Evolutionary conservation across 352 stramenopile species (phyloP), one percentile per base, ranked within the genome.

Genomic region (Globisporangium uncinulatum): DNA sequence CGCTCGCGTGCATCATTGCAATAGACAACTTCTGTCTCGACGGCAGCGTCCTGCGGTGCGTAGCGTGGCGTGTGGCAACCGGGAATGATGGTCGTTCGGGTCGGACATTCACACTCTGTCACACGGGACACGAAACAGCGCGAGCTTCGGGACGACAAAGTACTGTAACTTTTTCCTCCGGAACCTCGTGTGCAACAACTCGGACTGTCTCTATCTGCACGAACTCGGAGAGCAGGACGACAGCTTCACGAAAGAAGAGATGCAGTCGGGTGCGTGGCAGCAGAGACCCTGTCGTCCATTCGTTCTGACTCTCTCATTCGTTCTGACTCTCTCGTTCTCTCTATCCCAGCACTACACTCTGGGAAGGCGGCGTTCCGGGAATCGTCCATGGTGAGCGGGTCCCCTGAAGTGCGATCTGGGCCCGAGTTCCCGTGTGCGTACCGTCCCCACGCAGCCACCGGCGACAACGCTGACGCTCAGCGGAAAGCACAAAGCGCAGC

Each of bases 81-180:
- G n/a, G 24, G 24, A 29, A 29, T 29, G 24, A 29, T 29, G 24
- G 24, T 29, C 24, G 24, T 29, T 29, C 4, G 24, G 24, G 24
- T 29, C 24, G 24, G 24, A 29, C 34, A 39, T 13, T 39, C 7
- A 13, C 10, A 39, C 34, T 39, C 34, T 8, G 10, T 8, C 34
- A 6, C 34, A 11, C 1, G 13, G 24, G 17, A 17, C 6, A 24
- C 20, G 24, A 4, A 29, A 24, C 36, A 96, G 89, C 24, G 92
- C 91, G 8, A 96, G 83, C 24, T 98, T 97, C 69, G 94, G 94
- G 15, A 98, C 92, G 14, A 98, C 90, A 56, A 98, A 98, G 73
- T 98, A 98, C 65, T 98, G 94, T 73, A 97, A 97, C 67, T 92
- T 88, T 57, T 98, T 98, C 60, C 66, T 98, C 36, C 76, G 87